Base-by-base conservation (phyloP, 768 basidiomycete genomes). In the Lyophyllum semitale region DNA sequence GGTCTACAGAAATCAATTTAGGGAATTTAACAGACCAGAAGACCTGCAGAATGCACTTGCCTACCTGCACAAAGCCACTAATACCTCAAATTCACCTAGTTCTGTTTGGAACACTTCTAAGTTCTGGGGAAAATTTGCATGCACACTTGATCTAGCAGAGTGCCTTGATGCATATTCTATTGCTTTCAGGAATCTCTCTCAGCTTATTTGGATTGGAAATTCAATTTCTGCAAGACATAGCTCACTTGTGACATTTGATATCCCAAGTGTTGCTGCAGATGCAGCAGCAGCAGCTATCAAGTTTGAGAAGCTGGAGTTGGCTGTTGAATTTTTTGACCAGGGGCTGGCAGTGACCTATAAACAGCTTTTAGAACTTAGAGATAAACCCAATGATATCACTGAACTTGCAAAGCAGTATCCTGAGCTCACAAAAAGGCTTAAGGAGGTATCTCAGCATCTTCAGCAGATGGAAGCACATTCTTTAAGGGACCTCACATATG, bases 291-390 rank as follows among this genome's bases (percentile, higher is more conserved):
- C 17, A 18, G 11, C 32, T 8, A 29, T 59, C 8, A 33, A 54
- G 29, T 51, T 53, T n/a, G 25, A 55, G 32, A 6, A 18, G 13
- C n/a, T 49, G 22, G 35, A 49, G 23, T 37, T 54, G 8, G 61
- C 59, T n/a, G 29, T 65, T 22, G 58, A 61, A 41, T 62, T 60
- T 35, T 48, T 65, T 2, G 64, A 65, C 45, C 61, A 61, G 40
- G 59, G 61, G 27, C 42, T 60, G 32, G 46, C 59, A 11, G 43
- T 65, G 37, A 57, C 58, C 12, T 63, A 59, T 43, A 55, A 60
- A 12, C 58, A 65, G 27, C 43, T 65, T 22, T 51, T 61, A 12
- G 53, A 58, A 20, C 56, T 65, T 15, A 53, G 54, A 9, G 53
- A 33, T 13, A 55, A 59, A n/a, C 29, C 60, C 12, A 32, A 42